These are phyloP conservation scores for Alopecurus myosuroides DNA, from an alignment of 176 grass and related monocot genomes.

Conservation along the genomic window DNA sequence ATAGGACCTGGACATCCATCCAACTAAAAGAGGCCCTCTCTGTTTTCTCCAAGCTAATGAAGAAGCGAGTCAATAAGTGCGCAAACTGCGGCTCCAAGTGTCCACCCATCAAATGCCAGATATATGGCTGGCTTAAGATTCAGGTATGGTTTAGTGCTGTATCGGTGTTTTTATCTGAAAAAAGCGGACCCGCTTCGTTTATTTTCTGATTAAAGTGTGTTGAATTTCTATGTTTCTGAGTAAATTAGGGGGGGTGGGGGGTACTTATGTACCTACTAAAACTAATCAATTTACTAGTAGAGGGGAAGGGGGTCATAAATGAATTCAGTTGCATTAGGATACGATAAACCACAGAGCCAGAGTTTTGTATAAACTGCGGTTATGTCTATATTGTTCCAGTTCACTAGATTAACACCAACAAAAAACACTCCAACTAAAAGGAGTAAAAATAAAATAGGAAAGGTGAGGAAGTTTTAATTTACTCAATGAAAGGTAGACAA, in stretches of 20 bases:
- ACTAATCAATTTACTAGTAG: not conserved
- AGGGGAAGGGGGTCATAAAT: not conserved
- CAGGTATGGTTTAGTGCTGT: slow-evolving; percentile 51
- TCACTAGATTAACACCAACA: not conserved
- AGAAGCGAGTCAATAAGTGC: slow-evolving; percentile 62
- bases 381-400: not conserved
- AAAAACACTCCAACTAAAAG: not conserved
- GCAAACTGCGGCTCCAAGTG: slow-evolving; percentile 51
- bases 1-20: slow-evolving; percentile 68
- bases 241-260: not conserved
- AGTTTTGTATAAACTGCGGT: not conserved
- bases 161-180: not conserved
- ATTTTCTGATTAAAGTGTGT: not conserved
- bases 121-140: slow-evolving; percentile 68
- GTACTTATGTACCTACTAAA: not conserved
- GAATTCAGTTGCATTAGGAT: not conserved
- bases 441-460: not conserved
- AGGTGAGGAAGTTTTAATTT: not conserved
- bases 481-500: not conserved
- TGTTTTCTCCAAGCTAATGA: slow-evolving; percentile 51
- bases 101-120: slow-evolving; percentile 56
- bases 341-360: not conserved
- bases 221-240: not conserved
- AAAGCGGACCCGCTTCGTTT: not conserved
- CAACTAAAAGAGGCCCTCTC: slow-evolving; percentile 56